Evolutionary conservation across 345 rosid genomes (phyloP).

Genomic region (Syzygium aromaticum): DNA sequence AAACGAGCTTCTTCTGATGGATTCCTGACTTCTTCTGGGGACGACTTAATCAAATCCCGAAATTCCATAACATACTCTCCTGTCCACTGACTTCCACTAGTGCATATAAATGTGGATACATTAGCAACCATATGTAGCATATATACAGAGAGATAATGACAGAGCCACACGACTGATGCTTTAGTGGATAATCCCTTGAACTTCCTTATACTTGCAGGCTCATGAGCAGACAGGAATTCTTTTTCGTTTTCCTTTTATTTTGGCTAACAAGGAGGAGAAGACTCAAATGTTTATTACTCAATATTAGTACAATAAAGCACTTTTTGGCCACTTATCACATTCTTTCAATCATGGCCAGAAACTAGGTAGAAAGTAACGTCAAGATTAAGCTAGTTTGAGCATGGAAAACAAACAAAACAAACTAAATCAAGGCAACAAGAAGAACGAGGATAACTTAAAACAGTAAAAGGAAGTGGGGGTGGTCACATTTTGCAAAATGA

Average conservation of each 20-base stretch:
- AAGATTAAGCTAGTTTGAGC: background rate
- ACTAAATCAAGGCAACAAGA: background rate
- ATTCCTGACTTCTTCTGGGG: conserved; percentile 22
- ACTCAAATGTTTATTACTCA: background rate
- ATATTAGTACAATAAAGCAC: background rate
- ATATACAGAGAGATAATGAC: background rate
- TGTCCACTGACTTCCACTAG: conserved; percentile 85
- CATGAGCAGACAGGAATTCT: background rate
- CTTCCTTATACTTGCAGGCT: background rate
- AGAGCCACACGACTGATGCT: background rate
- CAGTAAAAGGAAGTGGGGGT: background rate
- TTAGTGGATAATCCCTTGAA: background rate
- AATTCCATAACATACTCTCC: conserved; percentile 79
- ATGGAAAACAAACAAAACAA: too few relatives aligned
- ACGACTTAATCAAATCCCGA: conserved; percentile 48
- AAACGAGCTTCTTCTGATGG: conserved; percentile 77
- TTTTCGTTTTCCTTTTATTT: background rate
- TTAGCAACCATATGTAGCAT: background rate
- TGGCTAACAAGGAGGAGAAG: background rate
- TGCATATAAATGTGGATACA: background rate
- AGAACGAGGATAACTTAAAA: background rate
- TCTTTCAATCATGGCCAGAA: background rate
- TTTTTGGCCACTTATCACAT: background rate
- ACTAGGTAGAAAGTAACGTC: background rate
- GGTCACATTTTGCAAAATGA: background rate